Conservation (phyloP, 768 basidiomycete genomes). For the Xerocomus brunneocitrinus region DNA sequence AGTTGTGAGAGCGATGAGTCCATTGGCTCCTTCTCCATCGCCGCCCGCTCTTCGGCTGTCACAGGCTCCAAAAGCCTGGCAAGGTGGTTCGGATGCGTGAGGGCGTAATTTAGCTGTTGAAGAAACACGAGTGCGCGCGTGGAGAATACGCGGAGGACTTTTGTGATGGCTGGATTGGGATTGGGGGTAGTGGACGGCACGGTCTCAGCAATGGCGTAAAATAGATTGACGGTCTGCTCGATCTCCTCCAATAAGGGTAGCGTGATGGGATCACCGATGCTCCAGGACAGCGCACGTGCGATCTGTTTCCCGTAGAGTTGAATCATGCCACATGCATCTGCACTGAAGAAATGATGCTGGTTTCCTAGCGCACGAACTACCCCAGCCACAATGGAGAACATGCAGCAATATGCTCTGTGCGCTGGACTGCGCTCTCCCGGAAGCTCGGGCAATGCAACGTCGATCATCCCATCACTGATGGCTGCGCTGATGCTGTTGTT, state of each 20-base stretch:
- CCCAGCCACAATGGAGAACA: constrained; percentile 75
- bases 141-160: constrained; percentile 66
- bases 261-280: constrained; percentile 71
- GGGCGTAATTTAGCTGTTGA: constrained; percentile 84
- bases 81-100: constrained; percentile 88
- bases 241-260: constrained; percentile 77
- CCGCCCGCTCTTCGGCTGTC: constrained; percentile 65
- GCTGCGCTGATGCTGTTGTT: constrained; percentile 74
- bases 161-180: constrained; percentile 46
- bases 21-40: constrained; percentile 58
- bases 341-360: constrained; percentile 74
- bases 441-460: constrained; percentile 60
- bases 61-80: constrained; percentile 77
- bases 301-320: constrained; percentile 84
- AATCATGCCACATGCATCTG: constrained; percentile 81
- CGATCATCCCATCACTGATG: constrained; percentile 72
- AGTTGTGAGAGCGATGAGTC: constrained; percentile 35
- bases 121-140: constrained; percentile 66
- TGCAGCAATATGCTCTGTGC: constrained; percentile 77
- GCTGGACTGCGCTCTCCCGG: constrained; percentile 75
- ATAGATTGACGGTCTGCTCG: constrained; percentile 72
- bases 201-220: constrained; percentile 66
- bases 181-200: constrained; percentile 13
- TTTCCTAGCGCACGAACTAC: constrained; percentile 60
- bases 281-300: constrained; percentile 73